Evolutionary conservation across 2,329 filamentous ascomycete genomes (phyloP).

Genomic region (Sporothrix variecibatus): DNA sequence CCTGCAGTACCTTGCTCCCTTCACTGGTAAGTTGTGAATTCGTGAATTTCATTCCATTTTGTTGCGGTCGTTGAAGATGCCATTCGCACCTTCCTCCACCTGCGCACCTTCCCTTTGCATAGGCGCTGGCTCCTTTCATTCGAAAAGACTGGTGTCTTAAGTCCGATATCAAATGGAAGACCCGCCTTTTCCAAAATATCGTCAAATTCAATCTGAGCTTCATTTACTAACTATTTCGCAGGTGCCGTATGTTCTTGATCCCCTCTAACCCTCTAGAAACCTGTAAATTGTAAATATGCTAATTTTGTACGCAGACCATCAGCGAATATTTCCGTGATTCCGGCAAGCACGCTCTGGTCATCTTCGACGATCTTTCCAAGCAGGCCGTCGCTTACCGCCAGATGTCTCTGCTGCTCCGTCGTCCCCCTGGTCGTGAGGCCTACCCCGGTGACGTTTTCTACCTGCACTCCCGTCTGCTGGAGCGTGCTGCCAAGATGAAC

Average conservation of each 20-base stretch:
- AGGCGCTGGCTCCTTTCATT: neutral
- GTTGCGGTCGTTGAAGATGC: neutral
- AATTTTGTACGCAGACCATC: too few species aligned
- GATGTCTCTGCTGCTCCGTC: constrained; percentile 97
- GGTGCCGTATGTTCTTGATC: too few species aligned
- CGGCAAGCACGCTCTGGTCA: constrained; percentile 84
- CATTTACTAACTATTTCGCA: too few species aligned
- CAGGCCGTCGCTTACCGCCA: constrained; percentile 98
- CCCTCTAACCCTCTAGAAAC: too few species aligned
- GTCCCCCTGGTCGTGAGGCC: constrained; percentile 97
- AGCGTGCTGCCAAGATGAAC: constrained; percentile 99
- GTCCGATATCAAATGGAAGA: neutral
- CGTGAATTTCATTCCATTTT: neutral
- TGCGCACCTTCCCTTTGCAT: neutral
- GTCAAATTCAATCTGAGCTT: neutral
- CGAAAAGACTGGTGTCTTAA: neutral
- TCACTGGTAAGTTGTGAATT: constrained; percentile 60
- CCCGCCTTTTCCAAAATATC: neutral
- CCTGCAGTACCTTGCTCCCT: constrained; percentile 90
- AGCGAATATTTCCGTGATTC: constrained; percentile 80
- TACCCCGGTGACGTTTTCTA: constrained; percentile 99
- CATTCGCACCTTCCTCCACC: neutral
- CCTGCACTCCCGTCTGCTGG: constrained; percentile 97
- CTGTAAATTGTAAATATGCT: too few species aligned
- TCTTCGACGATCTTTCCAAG: constrained; percentile 96